Conservation (phyloP, 1,139 yeast genomes). For the Suhomyces bolitotheri region DNA sequence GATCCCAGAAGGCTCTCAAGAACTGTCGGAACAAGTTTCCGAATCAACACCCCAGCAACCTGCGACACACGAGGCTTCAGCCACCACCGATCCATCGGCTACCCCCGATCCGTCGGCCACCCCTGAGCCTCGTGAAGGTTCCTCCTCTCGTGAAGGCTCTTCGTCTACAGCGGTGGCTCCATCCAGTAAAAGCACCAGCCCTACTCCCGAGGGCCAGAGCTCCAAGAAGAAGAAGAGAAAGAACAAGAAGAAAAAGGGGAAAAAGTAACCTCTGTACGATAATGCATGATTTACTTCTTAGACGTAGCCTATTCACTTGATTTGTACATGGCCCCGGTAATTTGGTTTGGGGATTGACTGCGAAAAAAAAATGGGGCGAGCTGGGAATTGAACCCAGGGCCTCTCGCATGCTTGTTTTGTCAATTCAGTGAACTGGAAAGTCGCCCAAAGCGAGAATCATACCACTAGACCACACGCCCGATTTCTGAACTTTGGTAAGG, state of each 20-base stretch:
- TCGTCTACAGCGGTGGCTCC: background rate
- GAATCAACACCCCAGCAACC: background rate
- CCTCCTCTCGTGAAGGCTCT: no score
- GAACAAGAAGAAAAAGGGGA: slow-evolving; percentile 12
- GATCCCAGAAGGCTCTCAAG: no score
- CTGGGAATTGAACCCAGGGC: slow-evolving; percentile 39
- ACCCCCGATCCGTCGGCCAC: no score
- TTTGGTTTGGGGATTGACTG: background rate
- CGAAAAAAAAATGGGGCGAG: slow-evolving; percentile 26
- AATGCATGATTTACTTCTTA: background rate
- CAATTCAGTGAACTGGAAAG: slow-evolving; percentile 14
- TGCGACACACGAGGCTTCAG: slow-evolving; percentile 1
- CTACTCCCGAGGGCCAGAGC: slow-evolving; percentile 5
- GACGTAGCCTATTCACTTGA: background rate
- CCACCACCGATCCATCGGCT: background rate
- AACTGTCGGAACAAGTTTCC: background rate
- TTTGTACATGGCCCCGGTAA: background rate
- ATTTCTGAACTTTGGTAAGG: no score
- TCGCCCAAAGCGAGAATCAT: slow-evolving; percentile 32
- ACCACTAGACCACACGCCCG: slow-evolving; percentile 33
- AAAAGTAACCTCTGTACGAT: slow-evolving; percentile 7
- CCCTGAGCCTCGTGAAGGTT: no score
- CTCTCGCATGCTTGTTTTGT: slow-evolving; percentile 29
- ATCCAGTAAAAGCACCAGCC: slow-evolving; percentile 8
- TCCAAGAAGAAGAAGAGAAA: slow-evolving; percentile 14